Conservation (phyloP, 768 basidiomycete genomes). For the Phaffia tasmanica region DNA sequence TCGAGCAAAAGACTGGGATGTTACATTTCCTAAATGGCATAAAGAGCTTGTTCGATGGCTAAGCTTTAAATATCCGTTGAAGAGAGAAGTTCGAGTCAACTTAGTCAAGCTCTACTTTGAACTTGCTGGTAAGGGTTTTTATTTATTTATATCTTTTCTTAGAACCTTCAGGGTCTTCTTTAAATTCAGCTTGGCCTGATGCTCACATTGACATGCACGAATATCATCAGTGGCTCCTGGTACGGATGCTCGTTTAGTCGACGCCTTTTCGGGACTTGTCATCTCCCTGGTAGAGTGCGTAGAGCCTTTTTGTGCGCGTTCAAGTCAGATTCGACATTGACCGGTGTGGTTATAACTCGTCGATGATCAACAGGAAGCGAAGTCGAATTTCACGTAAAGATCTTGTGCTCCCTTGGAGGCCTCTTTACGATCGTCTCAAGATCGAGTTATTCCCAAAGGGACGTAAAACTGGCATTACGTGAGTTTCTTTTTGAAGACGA, state of each 20-base stretch:
- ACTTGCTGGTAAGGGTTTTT: conserved; percentile 42
- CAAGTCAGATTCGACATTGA: too few species aligned
- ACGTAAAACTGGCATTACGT: conserved; percentile 39
- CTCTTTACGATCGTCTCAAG: conserved; percentile 58
- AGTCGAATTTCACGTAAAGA: conserved; percentile 55
- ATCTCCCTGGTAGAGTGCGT: conserved; percentile 43
- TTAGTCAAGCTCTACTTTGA: conserved; percentile 71
- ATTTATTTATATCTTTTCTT: too few species aligned
- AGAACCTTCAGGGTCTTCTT: not conserved
- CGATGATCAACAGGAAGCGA: conserved; percentile 39
- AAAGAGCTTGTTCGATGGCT: conserved; percentile 13
- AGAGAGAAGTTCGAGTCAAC: conserved; percentile 60
- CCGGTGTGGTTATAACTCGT: too few species aligned
- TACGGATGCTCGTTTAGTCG: conserved; percentile 58
- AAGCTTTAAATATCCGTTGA: conserved; percentile 72
- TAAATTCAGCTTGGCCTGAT: not conserved
- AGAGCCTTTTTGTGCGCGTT: conserved; percentile 35
- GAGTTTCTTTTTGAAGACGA: conserved; percentile 2
- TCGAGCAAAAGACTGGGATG: conserved; percentile 69
- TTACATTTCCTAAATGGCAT: conserved; percentile 68
- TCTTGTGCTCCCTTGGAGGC: conserved; percentile 70
- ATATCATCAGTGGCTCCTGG: conserved; percentile 44
- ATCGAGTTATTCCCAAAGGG: conserved; percentile 52
- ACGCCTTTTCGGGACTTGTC: conserved; percentile 55
- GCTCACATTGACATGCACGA: not conserved